phyloP scores from a whole-genome alignment of 768 basidiomycete species.

The Amanita molliuscula region DNA sequence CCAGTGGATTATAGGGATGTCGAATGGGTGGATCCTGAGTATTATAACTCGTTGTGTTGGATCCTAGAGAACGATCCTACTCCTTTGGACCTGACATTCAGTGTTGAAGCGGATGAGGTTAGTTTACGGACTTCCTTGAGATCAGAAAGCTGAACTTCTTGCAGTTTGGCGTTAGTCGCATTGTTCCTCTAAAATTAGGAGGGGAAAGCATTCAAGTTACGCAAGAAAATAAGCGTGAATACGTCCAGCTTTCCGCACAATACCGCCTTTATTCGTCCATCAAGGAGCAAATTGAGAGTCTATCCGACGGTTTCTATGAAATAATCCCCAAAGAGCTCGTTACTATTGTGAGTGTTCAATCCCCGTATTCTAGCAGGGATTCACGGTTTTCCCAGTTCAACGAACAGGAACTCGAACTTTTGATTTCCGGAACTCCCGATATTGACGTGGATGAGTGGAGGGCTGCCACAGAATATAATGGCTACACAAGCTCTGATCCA shows the following conservation, averaged over 20 bases:
- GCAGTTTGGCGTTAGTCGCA: constrained; percentile 85
- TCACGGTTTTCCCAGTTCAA: constrained; percentile 54
- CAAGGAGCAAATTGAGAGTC: constrained; percentile 88
- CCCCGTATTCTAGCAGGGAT: constrained; percentile 4
- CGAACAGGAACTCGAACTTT: constrained; percentile 86
- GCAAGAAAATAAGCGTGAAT: constrained; percentile 94
- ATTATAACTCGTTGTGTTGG: constrained; percentile 97
- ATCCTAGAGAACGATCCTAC: constrained; percentile 95
- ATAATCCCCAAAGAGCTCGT: constrained; percentile 96
- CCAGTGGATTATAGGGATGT: constrained; percentile 94
- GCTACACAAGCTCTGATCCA: constrained; percentile 81
- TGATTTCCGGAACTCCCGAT: constrained; percentile 96
- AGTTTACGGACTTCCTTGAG: constrained; percentile 13
- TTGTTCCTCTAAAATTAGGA: constrained; percentile 77
- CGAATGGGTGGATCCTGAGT: constrained; percentile 97
- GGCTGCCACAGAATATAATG: constrained; percentile 84
- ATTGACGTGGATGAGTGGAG: constrained; percentile 99
- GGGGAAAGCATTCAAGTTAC: constrained; percentile 85
- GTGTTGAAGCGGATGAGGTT: constrained; percentile 93
- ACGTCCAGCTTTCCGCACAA: constrained; percentile 90
- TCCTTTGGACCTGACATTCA: constrained; percentile 81
- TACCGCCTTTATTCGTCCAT: constrained; percentile 91
- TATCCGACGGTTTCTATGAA: constrained; percentile 90
- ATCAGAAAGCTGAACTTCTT: constrained; percentile 6
- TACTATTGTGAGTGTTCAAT: constrained; percentile 57